Evolutionary conservation across 805 yeast genomes (phyloP), one percentile per base, ranked within the genome.

Genomic region (Torulaspora maleeae): DNA sequence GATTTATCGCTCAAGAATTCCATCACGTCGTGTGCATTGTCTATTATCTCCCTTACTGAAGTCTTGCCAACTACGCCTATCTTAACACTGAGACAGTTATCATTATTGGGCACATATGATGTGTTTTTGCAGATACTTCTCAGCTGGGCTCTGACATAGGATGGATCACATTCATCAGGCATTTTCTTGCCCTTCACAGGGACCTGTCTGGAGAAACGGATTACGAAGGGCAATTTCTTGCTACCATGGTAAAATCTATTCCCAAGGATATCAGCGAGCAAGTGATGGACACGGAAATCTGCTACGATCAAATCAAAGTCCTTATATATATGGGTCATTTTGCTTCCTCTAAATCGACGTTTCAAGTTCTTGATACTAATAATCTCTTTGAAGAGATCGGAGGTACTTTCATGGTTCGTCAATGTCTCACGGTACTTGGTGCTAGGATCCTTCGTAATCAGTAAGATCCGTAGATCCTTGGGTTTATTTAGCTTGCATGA

Each of bases 401-500:
- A 78, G 0, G 89, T 81, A 1, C 76, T 72, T 1, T 79, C 69
- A 13, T 72, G 78, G 46, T 74, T 73, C 24, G 65, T 68, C 4
- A 85, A 60, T 4, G 73, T 70, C 9, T 69, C 70, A 28, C 80
- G 69, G 55, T 79, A 85, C 5, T 72, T 70, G 4, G 76, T 69
- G 4, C 82, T 76, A 1, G 91, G 90, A 57, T 86, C 93, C 51
- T 83, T 85, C 7, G 91, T 83, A 11, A 87, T 73, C 15, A 87
- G 68, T 3, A 85, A 59, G 4, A 84, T 73, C 17, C 78, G 68
- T 40, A 75, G 68, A 16, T 75, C 74, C 16, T 73, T 73, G 2
- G 78, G 60, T 45, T 70, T 72, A 42, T 73, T 75, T 45, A 83
- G 61, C 50, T 76, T 73, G 51, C 58, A 55, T 5, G 75, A 68